A percentile compares a stretch with the other conserved stretches of the same genome.
Conservation (phyloP, 192 early-diverging fungal species). For the Backusella westeae region DNA sequence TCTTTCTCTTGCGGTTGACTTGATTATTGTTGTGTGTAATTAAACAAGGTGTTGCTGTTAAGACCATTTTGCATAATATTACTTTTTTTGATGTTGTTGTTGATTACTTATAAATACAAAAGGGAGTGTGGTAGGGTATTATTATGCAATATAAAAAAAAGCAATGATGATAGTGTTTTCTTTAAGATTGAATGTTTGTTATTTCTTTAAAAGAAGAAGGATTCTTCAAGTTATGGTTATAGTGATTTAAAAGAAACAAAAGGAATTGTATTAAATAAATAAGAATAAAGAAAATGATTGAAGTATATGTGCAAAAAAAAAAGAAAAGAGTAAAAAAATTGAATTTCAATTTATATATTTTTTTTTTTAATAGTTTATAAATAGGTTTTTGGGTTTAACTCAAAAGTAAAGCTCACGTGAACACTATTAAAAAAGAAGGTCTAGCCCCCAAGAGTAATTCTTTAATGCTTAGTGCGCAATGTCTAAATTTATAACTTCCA, state of each 20-base stretch:
- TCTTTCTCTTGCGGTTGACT: conserved; percentile 4
- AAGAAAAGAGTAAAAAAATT: not conserved
- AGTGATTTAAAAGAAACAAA: not conserved
- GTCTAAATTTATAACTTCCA: conserved; percentile 4
- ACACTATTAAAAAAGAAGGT: not conserved
- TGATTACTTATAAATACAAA: not conserved
- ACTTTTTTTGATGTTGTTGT: not conserved
- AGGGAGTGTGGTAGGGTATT: not conserved
- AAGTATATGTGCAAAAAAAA: not conserved
- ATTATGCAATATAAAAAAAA: not conserved
- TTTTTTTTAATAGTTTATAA: not conserved
- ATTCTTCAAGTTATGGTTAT: not conserved
- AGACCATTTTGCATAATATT: conserved; percentile 7
- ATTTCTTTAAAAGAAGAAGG: not conserved
- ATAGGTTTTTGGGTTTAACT: not conserved
- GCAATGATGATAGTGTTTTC: not conserved
- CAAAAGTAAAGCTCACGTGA: not conserved
- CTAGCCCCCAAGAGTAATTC: conserved; percentile 2
- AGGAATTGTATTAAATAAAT: not conserved
- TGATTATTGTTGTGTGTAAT: not conserved
- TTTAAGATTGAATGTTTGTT: not conserved
- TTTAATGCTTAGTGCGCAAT: not conserved
- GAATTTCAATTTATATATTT: conserved; percentile 5
- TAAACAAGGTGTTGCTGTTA: conserved; percentile 5
- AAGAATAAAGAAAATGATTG: not conserved